Percentiles rank a stretch among this genome's conserved stretches.
These are phyloP conservation scores for Polyporus arcularius DNA, from an alignment of 768 basidiomycete species.

Conservation along the genomic window DNA sequence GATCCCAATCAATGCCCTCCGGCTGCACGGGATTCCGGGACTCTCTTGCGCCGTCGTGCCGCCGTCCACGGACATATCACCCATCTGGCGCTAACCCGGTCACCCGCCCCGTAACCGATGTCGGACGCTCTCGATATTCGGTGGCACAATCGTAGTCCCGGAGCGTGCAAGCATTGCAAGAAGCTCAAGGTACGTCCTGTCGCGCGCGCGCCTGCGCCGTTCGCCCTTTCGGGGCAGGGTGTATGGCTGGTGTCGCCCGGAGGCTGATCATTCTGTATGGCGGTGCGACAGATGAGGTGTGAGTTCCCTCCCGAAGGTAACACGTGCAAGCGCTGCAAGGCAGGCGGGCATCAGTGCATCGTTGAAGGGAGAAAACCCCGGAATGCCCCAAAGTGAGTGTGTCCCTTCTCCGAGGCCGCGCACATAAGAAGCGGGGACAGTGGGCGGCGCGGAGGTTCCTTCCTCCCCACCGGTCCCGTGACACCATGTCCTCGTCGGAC, in stretches of 20 bases:
- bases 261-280: slow-evolving; percentile 15
- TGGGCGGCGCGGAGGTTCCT: not conserved
- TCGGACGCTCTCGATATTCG: not conserved
- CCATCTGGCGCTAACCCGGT: slow-evolving; percentile 3
- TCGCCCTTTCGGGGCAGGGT: not conserved
- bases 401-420: slow-evolving; percentile 15
- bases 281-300: slow-evolving; percentile 74
- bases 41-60: slow-evolving; percentile 1
- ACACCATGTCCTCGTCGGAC: not conserved
- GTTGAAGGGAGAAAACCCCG: slow-evolving; percentile 82
- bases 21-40: slow-evolving; percentile 11
- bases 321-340: slow-evolving; percentile 77
- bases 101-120: slow-evolving; percentile 2
- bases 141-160: slow-evolving; percentile 49
- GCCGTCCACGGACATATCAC: slow-evolving; percentile 11
- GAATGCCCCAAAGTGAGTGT: slow-evolving; percentile 78
- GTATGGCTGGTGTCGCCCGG: slow-evolving; percentile 10
- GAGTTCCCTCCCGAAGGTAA: slow-evolving; percentile 72
- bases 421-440: not conserved
- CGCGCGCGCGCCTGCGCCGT: not conserved
- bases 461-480: not conserved
- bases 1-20: not conserved
- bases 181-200: slow-evolving; percentile 72
- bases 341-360: slow-evolving; percentile 74
- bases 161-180: slow-evolving; percentile 86